Percentiles rank a stretch among this genome's conserved stretches.
Conservation (phyloP, 495 filamentous ascomycete species). For the Pyronema omphalodes region DNA sequence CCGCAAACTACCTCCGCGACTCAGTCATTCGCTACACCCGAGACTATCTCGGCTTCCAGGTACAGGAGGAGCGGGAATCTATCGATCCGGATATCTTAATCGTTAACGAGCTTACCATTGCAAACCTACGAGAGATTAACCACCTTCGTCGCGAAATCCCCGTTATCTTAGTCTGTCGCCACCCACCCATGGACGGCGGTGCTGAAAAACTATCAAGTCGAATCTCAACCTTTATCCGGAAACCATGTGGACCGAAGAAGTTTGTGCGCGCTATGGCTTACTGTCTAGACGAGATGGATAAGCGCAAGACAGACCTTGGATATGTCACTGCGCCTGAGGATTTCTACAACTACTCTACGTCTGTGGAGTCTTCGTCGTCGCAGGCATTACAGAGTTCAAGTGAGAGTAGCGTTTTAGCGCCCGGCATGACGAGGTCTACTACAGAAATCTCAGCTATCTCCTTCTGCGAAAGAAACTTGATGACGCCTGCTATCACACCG, state of each 20-base stretch:
- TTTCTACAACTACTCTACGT: background rate
- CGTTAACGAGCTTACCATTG: conserved; percentile 8
- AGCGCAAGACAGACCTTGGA: background rate
- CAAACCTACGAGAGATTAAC: background rate
- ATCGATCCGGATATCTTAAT: conserved; percentile 12
- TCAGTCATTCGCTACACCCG: conserved; percentile 22
- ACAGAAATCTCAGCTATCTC: background rate
- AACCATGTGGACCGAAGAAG: conserved; percentile 46
- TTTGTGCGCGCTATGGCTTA: conserved; percentile 35
- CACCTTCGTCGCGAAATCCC: background rate
- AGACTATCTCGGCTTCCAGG: conserved; percentile 29
- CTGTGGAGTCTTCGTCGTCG: background rate
- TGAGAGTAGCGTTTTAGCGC: background rate
- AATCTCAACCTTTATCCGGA: conserved; percentile 26
- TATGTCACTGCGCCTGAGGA: background rate
- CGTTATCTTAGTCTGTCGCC: background rate
- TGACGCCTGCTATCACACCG: background rate
- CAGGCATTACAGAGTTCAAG: too few species aligned
- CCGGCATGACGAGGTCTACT: background rate
- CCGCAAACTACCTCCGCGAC: conserved; percentile 23
- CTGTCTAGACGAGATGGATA: conserved; percentile 23
- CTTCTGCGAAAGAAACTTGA: background rate
- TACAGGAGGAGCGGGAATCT: background rate
- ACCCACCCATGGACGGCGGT: conserved; percentile 2
- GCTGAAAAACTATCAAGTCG: background rate